Conservation (phyloP, 2,329 filamentous ascomycete genomes). For the Fusarium floridanum region DNA sequence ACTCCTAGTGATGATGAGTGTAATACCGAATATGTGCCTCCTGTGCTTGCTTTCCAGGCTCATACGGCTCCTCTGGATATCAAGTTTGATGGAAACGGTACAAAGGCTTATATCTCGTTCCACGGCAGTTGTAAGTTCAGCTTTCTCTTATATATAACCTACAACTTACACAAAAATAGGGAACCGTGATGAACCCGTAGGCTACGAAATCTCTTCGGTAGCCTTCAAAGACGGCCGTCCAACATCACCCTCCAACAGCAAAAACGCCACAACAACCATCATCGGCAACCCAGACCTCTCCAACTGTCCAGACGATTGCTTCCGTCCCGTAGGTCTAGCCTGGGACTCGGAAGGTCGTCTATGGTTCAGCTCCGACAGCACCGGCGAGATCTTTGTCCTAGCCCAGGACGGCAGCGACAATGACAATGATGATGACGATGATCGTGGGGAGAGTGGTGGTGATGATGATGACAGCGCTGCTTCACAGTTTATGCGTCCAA, state of each 20-base stretch:
- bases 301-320: constrained; percentile 68
- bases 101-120: constrained; percentile 75
- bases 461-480: constrained; percentile 37
- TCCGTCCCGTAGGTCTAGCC: constrained; percentile 72
- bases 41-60: constrained; percentile 70
- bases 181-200: constrained; percentile 58
- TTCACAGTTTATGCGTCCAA: constrained; percentile 36
- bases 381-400: constrained; percentile 75
- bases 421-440: neutral
- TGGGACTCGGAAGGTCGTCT: constrained; percentile 65
- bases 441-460: constrained; percentile 11
- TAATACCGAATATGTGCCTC: constrained; percentile 57
- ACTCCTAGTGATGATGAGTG: constrained; percentile 60
- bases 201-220: constrained; percentile 61
- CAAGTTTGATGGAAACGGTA: constrained; percentile 71
- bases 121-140: constrained; percentile 74
- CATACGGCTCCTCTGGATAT: constrained; percentile 81
- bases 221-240: constrained; percentile 60
- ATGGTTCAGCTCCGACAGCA: constrained; percentile 73
- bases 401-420: constrained; percentile 11
- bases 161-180: constrained; percentile 46
- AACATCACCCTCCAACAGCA: constrained; percentile 56
- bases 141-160: neutral
- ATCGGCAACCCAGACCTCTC: constrained; percentile 67
- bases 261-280: constrained; percentile 63